Evolutionary conservation across 306 rosid genomes (phyloP).

Genomic region (Mimosa pudica): DNA sequence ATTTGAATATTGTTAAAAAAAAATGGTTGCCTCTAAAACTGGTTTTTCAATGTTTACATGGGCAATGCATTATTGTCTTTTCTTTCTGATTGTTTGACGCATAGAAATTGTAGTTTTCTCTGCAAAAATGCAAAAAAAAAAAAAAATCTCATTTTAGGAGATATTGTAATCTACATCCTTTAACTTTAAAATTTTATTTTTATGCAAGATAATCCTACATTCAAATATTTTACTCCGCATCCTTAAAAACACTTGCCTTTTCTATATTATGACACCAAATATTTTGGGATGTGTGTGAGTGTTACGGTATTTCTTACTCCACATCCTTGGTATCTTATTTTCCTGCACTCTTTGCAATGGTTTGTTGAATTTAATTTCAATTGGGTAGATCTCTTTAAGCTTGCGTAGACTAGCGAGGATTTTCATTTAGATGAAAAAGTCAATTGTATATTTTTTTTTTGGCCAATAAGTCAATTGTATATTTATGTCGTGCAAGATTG

Average conservation of each 20-base stretch:
- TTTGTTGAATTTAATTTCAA: neutral
- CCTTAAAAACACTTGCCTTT: neutral
- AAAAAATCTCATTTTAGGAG: neutral
- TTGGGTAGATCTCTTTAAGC: neutral
- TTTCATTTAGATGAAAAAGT: neutral
- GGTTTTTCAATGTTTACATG: neutral
- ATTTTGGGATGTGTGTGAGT: neutral
- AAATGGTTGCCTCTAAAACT: slow-evolving; percentile 12
- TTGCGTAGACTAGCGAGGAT: neutral
- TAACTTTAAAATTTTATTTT: neutral
- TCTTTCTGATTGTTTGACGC: neutral
- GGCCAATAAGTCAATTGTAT: neutral
- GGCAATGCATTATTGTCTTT: neutral
- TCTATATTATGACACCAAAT: neutral
- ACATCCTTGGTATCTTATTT: neutral
- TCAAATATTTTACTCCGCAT: neutral
- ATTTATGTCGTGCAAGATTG: too few relatives aligned
- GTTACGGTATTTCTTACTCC: too few relatives aligned
- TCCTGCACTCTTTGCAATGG: neutral
- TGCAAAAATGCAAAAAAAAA: neutral
- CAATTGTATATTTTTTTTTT: neutral
- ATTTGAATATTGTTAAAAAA: slow-evolving; percentile 25
- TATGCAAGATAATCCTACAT: neutral
- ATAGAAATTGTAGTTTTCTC: neutral
- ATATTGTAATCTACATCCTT: neutral